These are phyloP conservation scores for Neofusicoccum ribis DNA, from an alignment of 2,329 filamentous ascomycete genomes.

Conservation along the genomic window DNA sequence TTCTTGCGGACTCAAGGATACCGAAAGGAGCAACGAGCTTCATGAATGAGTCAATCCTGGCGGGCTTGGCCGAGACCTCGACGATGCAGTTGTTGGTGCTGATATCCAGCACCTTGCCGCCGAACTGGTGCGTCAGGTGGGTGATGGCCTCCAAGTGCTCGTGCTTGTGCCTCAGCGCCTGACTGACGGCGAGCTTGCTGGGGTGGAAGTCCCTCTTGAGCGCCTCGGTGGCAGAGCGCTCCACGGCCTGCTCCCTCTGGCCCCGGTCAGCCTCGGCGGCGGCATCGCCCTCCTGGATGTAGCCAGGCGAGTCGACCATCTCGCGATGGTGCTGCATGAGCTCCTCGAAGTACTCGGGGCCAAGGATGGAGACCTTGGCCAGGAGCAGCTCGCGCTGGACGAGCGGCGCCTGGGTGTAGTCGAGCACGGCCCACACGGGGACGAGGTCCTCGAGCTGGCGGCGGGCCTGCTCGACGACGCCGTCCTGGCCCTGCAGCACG, in stretches of 20 bases:
- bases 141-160: constrained; percentile 96
- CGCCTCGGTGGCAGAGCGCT: constrained; percentile 42
- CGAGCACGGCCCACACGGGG: constrained; percentile 95
- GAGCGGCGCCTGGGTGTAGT: constrained; percentile 89
- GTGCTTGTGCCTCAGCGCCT: constrained; percentile 94
- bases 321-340: constrained; percentile 93
- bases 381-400: constrained; percentile 95
- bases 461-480: constrained; percentile 94
- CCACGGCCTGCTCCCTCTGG: constrained; percentile 30
- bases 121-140: constrained; percentile 95
- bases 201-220: constrained; percentile 76
- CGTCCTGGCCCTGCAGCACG: constrained; percentile 92
- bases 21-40: constrained; percentile 94
- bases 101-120: constrained; percentile 95
- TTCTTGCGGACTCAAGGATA: constrained; percentile 92
- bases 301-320: constrained; percentile 62
- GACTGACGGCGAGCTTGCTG: constrained; percentile 77
- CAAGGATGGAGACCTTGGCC: constrained; percentile 94
- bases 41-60: constrained; percentile 94
- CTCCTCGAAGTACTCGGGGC: constrained; percentile 98
- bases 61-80: constrained; percentile 90
- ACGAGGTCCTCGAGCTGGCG: constrained; percentile 95
- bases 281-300: constrained; percentile 24
- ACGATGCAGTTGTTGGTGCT: constrained; percentile 99
- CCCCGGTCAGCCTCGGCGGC: constrained; percentile 24